Conservation (phyloP, 208 protist species). For the Acanthamoeba culbertsoni region DNA sequence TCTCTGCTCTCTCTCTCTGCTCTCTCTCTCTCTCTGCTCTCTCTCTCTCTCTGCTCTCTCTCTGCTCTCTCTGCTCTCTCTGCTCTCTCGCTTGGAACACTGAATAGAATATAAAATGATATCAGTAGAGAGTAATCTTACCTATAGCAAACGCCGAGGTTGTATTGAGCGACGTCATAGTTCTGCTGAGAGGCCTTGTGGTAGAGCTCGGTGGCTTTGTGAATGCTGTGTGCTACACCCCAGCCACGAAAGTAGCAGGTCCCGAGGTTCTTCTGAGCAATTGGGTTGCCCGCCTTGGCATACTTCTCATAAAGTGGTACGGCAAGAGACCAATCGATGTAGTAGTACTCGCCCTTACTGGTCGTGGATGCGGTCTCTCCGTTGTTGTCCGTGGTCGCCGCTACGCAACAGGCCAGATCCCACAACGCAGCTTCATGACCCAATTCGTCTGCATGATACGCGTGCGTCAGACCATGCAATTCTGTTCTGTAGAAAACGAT, state of each 20-base stretch:
- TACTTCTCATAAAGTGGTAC: neutral
- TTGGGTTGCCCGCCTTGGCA: neutral
- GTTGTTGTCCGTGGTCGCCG: neutral
- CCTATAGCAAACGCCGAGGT: neutral
- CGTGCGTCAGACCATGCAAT: neutral
- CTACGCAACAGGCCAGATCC: neutral
- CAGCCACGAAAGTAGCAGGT: neutral
- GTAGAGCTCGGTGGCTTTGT: neutral
- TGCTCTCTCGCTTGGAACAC: too few species aligned
- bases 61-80: too few species aligned
- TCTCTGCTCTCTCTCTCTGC: too few species aligned
- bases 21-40: too few species aligned
- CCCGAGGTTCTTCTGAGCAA: neutral
- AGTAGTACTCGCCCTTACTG: neutral
- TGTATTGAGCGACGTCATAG: constrained; percentile 30
- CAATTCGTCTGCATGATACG: neutral
- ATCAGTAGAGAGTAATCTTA: neutral
- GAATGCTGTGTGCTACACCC: neutral
- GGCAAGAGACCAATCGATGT: neutral
- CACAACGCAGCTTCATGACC: neutral
- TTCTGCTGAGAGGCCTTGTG: neutral
- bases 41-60: too few species aligned
- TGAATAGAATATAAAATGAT: too few species aligned
- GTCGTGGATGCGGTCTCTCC: too few species aligned
- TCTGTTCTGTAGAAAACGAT: neutral